Evolutionary conservation across 148 eudicot genomes (phyloP).

Genomic region (Tetragonia tetragonoides): DNA sequence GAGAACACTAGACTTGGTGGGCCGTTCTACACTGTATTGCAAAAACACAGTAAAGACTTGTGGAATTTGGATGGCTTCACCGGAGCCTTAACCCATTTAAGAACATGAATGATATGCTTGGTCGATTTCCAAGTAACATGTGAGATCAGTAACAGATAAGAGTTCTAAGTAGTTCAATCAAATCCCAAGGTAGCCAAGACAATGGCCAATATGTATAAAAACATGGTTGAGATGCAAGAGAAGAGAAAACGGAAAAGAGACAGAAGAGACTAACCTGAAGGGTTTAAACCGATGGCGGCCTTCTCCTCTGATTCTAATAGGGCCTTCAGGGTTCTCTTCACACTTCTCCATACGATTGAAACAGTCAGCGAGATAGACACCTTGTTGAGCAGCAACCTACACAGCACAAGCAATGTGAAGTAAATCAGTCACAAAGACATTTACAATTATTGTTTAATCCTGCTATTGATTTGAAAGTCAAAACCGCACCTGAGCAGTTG

Average conservation of each 20-base stretch:
- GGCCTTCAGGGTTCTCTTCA: slow-evolving; percentile 79
- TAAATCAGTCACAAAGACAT: neutral
- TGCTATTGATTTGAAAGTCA: neutral
- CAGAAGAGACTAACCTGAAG: slow-evolving; percentile 44
- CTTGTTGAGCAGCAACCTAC: slow-evolving; percentile 93
- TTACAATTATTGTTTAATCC: neutral
- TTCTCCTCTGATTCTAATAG: slow-evolving; percentile 72
- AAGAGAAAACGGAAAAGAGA: neutral
- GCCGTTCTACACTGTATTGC: too few species aligned
- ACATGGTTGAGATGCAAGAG: neutral
- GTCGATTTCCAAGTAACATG: neutral
- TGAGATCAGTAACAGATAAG: too few species aligned
- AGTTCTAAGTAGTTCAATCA: too few species aligned
- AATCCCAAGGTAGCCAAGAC: too few species aligned
- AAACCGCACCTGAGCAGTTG: slow-evolving; percentile 78
- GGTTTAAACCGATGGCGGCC: slow-evolving; percentile 87
- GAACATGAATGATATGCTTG: neutral
- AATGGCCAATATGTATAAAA: neutral
- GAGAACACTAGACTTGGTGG: too few species aligned
- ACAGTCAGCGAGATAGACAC: slow-evolving; percentile 74
- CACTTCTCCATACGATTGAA: slow-evolving; percentile 82
- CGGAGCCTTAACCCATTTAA: neutral
- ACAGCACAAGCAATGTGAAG: neutral
- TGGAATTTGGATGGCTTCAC: too few species aligned
- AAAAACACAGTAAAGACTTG: too few species aligned